phyloP scores from a whole-genome alignment of 2,329 filamentous ascomycete species.

The Catunica adiposa region DNA sequence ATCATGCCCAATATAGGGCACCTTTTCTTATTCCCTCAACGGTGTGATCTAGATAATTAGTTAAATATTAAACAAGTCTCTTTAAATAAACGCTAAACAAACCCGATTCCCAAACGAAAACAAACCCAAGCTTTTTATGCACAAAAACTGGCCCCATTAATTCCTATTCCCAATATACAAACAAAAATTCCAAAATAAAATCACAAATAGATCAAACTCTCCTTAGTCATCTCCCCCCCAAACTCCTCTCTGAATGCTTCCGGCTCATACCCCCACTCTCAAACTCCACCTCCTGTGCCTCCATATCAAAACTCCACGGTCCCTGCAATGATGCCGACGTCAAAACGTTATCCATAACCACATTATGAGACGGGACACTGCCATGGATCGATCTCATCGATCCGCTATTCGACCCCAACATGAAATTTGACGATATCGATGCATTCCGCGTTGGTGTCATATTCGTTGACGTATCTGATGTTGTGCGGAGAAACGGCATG shows the following conservation, averaged over 20 bases:
- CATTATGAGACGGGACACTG: conserved; percentile 39
- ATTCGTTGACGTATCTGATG: conserved; percentile 11
- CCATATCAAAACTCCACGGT: conserved; percentile 4
- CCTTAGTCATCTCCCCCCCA: too few relatives aligned
- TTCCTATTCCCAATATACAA: not conserved
- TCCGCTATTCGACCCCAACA: conserved; percentile 27
- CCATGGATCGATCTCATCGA: conserved; percentile 26
- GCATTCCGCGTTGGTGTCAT: conserved; percentile 36
- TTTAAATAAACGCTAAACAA: not conserved
- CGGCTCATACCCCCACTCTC: conserved; percentile 1
- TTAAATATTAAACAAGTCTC: too few relatives aligned
- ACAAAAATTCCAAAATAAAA: not conserved
- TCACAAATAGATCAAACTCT: not conserved
- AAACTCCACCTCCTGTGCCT: conserved; percentile 10
- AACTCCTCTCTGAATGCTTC: not conserved
- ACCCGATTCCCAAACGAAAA: not conserved
- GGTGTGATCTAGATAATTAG: too few relatives aligned
- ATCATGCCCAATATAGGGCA: too few relatives aligned
- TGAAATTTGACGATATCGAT: conserved; percentile 32
- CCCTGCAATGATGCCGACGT: conserved; percentile 1
- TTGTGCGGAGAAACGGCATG: conserved; percentile 40
- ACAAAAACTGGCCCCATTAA: too few relatives aligned
- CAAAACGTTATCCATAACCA: conserved; percentile 18
- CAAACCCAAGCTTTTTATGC: not conserved
- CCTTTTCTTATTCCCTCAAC: too few relatives aligned